These are phyloP conservation scores for Russula ochroleuca DNA, from an alignment of 768 basidiomycete species.

Conservation along the genomic window DNA sequence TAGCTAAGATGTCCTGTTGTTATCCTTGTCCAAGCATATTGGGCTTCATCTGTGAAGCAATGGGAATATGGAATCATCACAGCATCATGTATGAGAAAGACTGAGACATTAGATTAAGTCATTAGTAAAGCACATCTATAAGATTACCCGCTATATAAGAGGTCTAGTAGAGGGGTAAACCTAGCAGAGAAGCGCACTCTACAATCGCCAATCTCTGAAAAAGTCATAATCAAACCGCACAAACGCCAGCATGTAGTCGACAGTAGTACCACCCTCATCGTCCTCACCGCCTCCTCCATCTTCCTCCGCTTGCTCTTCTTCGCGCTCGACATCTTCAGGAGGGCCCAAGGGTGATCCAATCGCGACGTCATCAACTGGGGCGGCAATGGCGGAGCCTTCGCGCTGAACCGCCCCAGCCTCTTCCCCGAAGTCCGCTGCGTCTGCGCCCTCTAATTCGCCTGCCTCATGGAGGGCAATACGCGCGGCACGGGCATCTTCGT, in stretches of 20 bases:
- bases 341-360: constrained; percentile 7
- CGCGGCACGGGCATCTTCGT: constrained; percentile 81
- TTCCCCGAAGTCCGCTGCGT: constrained; percentile 73
- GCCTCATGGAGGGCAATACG: constrained; percentile 71
- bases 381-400: constrained; percentile 20
- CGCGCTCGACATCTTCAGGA: constrained; percentile 17
- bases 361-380: constrained; percentile 18
- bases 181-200: constrained; percentile 23
- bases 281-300: constrained; percentile 36
- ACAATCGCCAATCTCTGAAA: constrained; percentile 70
- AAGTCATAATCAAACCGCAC: constrained; percentile 60
- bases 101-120: background rate
- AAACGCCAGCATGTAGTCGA: constrained; percentile 80
- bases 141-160: background rate
- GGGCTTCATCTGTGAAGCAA: too few species aligned
- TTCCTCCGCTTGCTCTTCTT: constrained; percentile 26
- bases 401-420: constrained; percentile 29
- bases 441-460: constrained; percentile 66
- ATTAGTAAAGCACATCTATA: background rate
- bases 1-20: background rate
- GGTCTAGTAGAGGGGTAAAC: background rate
- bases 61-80: too few species aligned
- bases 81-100: too few species aligned
- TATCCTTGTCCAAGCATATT: background rate
- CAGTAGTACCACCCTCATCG: constrained; percentile 65